Percentiles rank a stretch among this genome's conserved stretches.
These are phyloP conservation scores for Cyberlindnera euphorbiiphila DNA, from an alignment of 805 yeast species.

Conservation along the genomic window DNA sequence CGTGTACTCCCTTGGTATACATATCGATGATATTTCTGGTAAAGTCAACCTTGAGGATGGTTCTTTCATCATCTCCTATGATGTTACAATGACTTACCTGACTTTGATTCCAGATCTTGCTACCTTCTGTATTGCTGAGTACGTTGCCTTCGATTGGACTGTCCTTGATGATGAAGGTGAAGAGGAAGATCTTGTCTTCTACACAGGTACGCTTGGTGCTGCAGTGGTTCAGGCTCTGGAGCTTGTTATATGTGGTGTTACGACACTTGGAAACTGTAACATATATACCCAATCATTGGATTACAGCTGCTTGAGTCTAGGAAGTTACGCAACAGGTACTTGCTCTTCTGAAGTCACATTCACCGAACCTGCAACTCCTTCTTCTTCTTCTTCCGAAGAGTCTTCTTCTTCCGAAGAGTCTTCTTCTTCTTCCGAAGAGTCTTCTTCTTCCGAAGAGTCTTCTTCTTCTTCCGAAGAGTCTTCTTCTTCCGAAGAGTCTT, in stretches of 20 bases:
- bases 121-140: slow-evolving; percentile 9
- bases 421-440: background rate
- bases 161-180: background rate
- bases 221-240: background rate
- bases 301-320: slow-evolving; percentile 8
- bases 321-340: background rate
- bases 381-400: background rate
- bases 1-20: background rate
- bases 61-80: background rate
- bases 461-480: background rate
- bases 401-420: background rate
- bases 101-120: slow-evolving; percentile 6
- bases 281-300: slow-evolving; percentile 2
- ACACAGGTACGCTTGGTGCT: background rate
- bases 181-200: background rate
- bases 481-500: background rate
- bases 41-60: background rate
- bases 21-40: background rate
- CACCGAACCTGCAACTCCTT: no score
- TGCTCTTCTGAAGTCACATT: background rate
- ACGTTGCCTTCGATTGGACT: slow-evolving; percentile 10
- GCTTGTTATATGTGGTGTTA: background rate
- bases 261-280: slow-evolving; percentile 6
- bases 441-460: background rate
- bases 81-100: background rate